A percentile compares a stretch with the other conserved stretches of the same genome.
These are phyloP conservation scores for Candida nemodendra DNA, from an alignment of 805 yeast genomes.

Conservation along the genomic window DNA sequence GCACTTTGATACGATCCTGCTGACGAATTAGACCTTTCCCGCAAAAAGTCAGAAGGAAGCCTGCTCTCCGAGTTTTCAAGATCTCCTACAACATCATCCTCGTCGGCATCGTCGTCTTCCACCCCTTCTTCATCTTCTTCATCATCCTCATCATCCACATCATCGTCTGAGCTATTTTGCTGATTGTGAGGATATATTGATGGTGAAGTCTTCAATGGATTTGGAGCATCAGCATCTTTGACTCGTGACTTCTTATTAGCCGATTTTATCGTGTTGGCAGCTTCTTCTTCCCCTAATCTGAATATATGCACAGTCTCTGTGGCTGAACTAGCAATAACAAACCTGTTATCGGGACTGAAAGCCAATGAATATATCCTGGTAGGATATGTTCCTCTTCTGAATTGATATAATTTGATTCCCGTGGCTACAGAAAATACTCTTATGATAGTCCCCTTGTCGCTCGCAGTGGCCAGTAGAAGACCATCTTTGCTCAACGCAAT, in stretches of 20 bases:
- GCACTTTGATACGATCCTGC: constrained; percentile 28
- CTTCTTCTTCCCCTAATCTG: constrained; percentile 56
- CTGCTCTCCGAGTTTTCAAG: constrained; percentile 16
- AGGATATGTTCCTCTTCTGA: constrained; percentile 86
- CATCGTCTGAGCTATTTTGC: constrained; percentile 34
- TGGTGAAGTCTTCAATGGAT: constrained; percentile 21
- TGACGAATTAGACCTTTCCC: constrained; percentile 26
- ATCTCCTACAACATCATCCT: constrained; percentile 17
- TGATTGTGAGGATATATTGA: constrained; percentile 22
- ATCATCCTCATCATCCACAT: constrained; percentile 34
- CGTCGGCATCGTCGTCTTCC: constrained; percentile 22
- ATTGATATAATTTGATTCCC: constrained; percentile 71
- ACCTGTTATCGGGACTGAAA: constrained; percentile 72
- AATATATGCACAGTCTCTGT: constrained; percentile 94
- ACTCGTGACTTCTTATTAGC: constrained; percentile 16
- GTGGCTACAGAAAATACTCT: constrained; percentile 77
- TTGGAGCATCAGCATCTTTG: constrained; percentile 14
- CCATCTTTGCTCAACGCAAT: constrained; percentile 76
- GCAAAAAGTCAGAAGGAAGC: constrained; percentile 12
- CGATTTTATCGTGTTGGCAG: constrained; percentile 30
- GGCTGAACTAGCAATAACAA: constrained; percentile 81
- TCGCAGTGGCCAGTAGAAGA: constrained; percentile 82
- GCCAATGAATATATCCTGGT: constrained; percentile 79
- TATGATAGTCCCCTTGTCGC: constrained; percentile 87
- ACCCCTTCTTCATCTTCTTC: constrained; percentile 22